Evolutionary conservation across 352 stramenopile species (phyloP).

Genomic region (Saprolegnia diclina): DNA sequence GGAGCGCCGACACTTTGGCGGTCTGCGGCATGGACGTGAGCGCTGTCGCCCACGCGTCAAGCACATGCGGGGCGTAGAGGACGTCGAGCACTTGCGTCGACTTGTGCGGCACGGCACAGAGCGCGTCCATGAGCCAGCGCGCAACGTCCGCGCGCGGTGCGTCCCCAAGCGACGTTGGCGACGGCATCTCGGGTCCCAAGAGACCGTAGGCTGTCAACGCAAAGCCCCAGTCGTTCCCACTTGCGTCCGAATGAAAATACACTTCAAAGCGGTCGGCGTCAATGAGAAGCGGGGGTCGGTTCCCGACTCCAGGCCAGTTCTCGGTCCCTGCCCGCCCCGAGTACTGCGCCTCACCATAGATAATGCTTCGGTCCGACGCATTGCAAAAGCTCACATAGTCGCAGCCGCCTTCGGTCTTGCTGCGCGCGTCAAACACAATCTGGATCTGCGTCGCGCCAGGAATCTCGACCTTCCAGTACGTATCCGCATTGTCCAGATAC

Average conservation of each 20-base stretch:
- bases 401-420: constrained; percentile 55
- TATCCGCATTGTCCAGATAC: constrained; percentile 59
- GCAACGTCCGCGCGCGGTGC: constrained; percentile 24
- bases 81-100: not conserved
- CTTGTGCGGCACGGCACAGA: constrained; percentile 11
- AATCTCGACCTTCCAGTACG: constrained; percentile 64
- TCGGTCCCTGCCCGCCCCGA: constrained; percentile 53
- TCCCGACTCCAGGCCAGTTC: constrained; percentile 75
- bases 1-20: constrained; percentile 38
- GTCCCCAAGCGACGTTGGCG: not conserved
- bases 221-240: constrained; percentile 86
- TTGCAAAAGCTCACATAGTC: constrained; percentile 77
- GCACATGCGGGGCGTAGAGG: constrained; percentile 34
- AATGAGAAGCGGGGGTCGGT: constrained; percentile 59
- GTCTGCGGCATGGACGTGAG: constrained; percentile 40
- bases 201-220: constrained; percentile 74
- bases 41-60: constrained; percentile 35
- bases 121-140: constrained; percentile 25
- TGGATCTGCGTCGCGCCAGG: constrained; percentile 57
- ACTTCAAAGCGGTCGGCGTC: constrained; percentile 66
- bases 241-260: constrained; percentile 76
- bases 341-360: constrained; percentile 51
- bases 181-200: constrained; percentile 36
- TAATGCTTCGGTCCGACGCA: constrained; percentile 39
- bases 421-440: constrained; percentile 63